A percentile compares a stretch with the other conserved stretches of the same genome.
Conservation (phyloP, 169 alveolate species). For the Babesia ovata region DNA sequence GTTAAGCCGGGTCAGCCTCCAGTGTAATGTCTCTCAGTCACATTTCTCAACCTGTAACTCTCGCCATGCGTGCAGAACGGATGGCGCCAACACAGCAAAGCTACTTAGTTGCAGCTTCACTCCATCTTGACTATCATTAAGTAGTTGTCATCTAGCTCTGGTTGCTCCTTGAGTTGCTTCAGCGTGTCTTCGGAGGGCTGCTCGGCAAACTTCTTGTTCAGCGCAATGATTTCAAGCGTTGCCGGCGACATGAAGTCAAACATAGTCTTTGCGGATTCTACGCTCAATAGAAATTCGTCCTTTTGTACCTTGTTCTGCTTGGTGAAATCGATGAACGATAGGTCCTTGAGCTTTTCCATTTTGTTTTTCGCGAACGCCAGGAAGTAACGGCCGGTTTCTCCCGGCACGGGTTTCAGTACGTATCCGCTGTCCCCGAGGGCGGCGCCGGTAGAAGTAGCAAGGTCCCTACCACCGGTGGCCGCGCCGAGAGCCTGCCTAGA, state of each 20-base stretch:
- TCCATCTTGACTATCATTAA: conserved; percentile 38
- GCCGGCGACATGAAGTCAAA: conserved; percentile 67
- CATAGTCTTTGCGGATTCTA: conserved; percentile 58
- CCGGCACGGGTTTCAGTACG: conserved; percentile 37
- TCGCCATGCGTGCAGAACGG: too few species aligned
- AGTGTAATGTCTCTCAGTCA: too few species aligned
- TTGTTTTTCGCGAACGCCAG: conserved; percentile 47
- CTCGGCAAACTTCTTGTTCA: conserved; percentile 54
- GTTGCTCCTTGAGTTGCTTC: conserved; percentile 43
- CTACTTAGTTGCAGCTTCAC: too few species aligned
- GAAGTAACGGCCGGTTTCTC: conserved; percentile 18
- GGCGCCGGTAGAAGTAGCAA: conserved; percentile 3
- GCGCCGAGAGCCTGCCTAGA: background rate
- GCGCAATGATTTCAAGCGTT: conserved; percentile 23
- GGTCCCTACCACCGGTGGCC: background rate
- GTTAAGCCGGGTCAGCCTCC: too few species aligned
- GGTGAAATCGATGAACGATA: conserved; percentile 53
- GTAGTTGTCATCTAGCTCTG: conserved; percentile 51
- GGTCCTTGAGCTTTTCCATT: conserved; percentile 38
- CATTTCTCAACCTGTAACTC: too few species aligned
- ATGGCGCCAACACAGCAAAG: too few species aligned
- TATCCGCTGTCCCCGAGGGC: conserved; percentile 8
- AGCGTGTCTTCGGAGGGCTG: conserved; percentile 43
- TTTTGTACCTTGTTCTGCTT: conserved; percentile 19
- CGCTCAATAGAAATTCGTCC: conserved; percentile 49